phyloP scores from a whole-genome alignment of 1,284 basidiomycete genomes.

The Puccinia hordei region DNA sequence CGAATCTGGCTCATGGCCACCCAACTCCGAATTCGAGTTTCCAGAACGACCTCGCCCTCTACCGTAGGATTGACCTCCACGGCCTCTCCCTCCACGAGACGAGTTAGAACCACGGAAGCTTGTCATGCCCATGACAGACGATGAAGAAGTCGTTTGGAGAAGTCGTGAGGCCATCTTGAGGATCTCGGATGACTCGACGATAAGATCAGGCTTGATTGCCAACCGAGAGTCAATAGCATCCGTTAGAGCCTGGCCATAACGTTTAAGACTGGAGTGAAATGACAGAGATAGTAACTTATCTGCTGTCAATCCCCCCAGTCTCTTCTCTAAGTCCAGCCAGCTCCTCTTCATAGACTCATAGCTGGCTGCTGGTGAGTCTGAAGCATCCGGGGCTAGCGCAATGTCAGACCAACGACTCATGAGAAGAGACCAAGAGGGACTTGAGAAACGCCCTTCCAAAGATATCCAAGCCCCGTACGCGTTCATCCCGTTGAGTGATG shows the following conservation, averaged over 20 bases:
- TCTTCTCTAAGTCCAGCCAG: neutral
- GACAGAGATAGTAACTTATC: too few species aligned
- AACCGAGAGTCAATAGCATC: neutral
- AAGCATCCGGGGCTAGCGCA: too few species aligned
- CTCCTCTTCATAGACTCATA: conserved; percentile 7
- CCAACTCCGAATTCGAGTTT: neutral
- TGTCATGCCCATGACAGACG: neutral
- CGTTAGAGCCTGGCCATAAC: neutral
- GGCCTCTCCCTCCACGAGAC: neutral
- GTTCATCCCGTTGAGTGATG: too few species aligned
- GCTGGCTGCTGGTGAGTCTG: neutral
- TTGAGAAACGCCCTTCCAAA: neutral
- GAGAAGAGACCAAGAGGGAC: neutral
- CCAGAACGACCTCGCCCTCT: too few species aligned
- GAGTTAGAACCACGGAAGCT: neutral
- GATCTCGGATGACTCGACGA: neutral
- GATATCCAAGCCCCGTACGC: neutral
- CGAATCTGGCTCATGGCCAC: neutral
- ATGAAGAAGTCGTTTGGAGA: neutral
- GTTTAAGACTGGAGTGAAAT: neutral
- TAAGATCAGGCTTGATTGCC: too few species aligned
- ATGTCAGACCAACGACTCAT: too few species aligned
- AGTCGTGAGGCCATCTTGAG: neutral
- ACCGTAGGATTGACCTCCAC: neutral
- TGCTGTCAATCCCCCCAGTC: too few species aligned